Percentiles rank a stretch among this genome's conserved stretches.
Evolutionary conservation across 2,329 filamentous ascomycete species (phyloP).

Genomic region (Boeremia exigua): DNA sequence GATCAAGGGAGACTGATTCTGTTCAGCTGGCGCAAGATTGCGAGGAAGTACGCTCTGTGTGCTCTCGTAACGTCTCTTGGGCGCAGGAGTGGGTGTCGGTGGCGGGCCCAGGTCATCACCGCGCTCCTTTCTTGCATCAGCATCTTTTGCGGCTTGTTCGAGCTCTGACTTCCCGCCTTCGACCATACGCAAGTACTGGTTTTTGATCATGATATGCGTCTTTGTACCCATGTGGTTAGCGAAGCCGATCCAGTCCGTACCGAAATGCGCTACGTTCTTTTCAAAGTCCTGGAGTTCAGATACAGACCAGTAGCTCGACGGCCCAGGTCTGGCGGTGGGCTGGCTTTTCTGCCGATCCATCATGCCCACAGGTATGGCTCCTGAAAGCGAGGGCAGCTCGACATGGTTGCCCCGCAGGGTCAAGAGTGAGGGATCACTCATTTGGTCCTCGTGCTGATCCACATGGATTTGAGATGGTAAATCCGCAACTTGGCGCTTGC

Average conservation of each 20-base stretch:
- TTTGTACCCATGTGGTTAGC: constrained; percentile 82
- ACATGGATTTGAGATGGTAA: constrained; percentile 35
- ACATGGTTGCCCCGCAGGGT: constrained; percentile 14
- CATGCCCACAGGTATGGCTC: constrained; percentile 33
- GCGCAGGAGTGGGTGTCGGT: constrained; percentile 56
- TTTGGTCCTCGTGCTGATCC: constrained; percentile 35
- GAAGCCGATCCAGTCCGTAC: constrained; percentile 78
- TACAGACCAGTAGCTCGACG: constrained; percentile 88
- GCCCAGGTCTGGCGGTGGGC: constrained; percentile 59
- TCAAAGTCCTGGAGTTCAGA: constrained; percentile 81
- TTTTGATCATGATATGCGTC: constrained; percentile 78
- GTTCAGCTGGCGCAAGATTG: constrained; percentile 53
- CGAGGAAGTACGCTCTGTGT: constrained; percentile 48
- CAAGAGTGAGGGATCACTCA: constrained; percentile 29
- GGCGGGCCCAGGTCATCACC: constrained; percentile 57
- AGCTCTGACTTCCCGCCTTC: constrained; percentile 53
- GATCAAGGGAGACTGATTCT: constrained; percentile 45
- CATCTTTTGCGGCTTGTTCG: constrained; percentile 49
- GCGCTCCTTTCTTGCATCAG: constrained; percentile 49
- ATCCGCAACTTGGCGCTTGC: constrained; percentile 37
- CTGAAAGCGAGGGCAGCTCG: constrained; percentile 6
- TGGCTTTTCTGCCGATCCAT: constrained; percentile 44
- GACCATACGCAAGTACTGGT: constrained; percentile 56
- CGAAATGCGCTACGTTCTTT: constrained; percentile 73
- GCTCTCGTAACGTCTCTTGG: constrained; percentile 56